phyloP scores from a whole-genome alignment of 2,329 filamentous ascomycete species.

The Microthyrium microscopicum region DNA sequence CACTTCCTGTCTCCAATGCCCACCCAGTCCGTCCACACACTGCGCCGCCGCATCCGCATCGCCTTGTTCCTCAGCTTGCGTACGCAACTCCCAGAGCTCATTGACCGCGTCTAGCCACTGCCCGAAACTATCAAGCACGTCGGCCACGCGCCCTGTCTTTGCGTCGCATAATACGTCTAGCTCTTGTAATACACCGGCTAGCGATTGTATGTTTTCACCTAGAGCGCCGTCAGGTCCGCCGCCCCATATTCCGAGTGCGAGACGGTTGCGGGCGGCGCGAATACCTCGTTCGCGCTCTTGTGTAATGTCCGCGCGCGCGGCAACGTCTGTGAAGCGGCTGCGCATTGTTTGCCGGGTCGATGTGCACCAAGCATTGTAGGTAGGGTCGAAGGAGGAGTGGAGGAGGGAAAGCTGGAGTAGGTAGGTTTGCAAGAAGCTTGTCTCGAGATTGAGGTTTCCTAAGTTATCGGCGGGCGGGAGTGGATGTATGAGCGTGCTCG shows the following conservation, averaged over 20 bases:
- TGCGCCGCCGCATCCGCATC: constrained; percentile 1
- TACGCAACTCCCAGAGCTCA: constrained; percentile 14
- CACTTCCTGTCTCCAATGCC: constrained; percentile 18
- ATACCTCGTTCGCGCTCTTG: constrained; percentile 19
- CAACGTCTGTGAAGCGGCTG: constrained; percentile 20
- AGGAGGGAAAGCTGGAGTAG: constrained; percentile 22
- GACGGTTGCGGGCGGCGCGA: constrained; percentile 20
- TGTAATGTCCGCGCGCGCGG: constrained; percentile 19
- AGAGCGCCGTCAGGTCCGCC: constrained; percentile 15
- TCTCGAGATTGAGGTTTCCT: constrained; percentile 11
- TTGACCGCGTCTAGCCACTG: constrained; percentile 18
- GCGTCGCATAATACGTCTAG: constrained; percentile 17
- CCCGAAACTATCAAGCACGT: constrained; percentile 17
- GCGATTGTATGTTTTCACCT: constrained; percentile 18
- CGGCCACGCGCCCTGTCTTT: constrained; percentile 17
- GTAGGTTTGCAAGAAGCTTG: constrained; percentile 19
- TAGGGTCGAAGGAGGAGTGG: constrained; percentile 14
- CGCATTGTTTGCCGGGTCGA: constrained; percentile 17
- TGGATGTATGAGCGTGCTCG: constrained; percentile 3
- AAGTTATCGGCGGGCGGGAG: constrained; percentile 8
- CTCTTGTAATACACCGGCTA: constrained; percentile 21
- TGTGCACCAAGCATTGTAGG: constrained; percentile 16
- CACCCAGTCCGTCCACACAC: constrained; percentile 6
- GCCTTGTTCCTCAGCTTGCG: neutral
- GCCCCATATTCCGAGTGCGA: constrained; percentile 20